These are phyloP conservation scores for Globisporangium rhizosaccharum DNA, from an alignment of 352 stramenopile genomes.

Conservation along the genomic window DNA sequence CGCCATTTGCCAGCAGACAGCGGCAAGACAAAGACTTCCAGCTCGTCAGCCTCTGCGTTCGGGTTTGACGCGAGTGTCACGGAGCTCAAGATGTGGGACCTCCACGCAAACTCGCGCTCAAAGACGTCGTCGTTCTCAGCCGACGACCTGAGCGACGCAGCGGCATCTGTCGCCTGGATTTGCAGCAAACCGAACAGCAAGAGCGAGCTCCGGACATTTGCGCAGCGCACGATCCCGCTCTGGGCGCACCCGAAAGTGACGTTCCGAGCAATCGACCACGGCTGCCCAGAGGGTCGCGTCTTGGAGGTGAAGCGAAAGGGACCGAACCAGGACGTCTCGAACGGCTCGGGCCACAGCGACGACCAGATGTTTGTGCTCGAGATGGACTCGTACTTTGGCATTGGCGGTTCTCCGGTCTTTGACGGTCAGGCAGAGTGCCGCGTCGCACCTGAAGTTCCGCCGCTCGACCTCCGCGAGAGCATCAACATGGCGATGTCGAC, in stretches of 20 bases:
- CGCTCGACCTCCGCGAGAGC: slow-evolving; percentile 54
- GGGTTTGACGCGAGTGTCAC: slow-evolving; percentile 59
- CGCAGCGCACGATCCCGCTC: slow-evolving; percentile 51
- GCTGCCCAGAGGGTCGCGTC: slow-evolving; percentile 44
- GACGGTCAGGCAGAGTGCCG: slow-evolving; percentile 33
- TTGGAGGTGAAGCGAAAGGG: slow-evolving; percentile 73
- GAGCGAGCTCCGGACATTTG: slow-evolving; percentile 66
- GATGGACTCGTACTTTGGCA: slow-evolving; percentile 85
- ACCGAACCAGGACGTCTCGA: slow-evolving; percentile 32
- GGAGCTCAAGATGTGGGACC: slow-evolving; percentile 61
- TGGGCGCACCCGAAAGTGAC: slow-evolving; percentile 76
- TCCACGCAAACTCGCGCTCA: slow-evolving; percentile 23
- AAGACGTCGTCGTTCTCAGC: slow-evolving; percentile 22
- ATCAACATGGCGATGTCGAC: slow-evolving; percentile 82
- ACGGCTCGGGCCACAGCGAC: slow-evolving; percentile 38
- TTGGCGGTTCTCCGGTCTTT: slow-evolving; percentile 75
- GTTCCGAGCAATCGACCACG: slow-evolving; percentile 51
- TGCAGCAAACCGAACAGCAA: slow-evolving; percentile 25
- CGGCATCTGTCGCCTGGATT: background rate
- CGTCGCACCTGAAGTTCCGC: slow-evolving; percentile 37
- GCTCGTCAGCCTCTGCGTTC: slow-evolving; percentile 46
- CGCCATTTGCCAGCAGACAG: background rate
- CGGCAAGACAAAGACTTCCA: slow-evolving; percentile 12
- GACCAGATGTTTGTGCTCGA: slow-evolving; percentile 81
- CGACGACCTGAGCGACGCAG: slow-evolving; percentile 8